Evolutionary conservation across 2,329 filamentous ascomycete genomes (phyloP).

Genomic region (Trichoderma guizhouense): DNA sequence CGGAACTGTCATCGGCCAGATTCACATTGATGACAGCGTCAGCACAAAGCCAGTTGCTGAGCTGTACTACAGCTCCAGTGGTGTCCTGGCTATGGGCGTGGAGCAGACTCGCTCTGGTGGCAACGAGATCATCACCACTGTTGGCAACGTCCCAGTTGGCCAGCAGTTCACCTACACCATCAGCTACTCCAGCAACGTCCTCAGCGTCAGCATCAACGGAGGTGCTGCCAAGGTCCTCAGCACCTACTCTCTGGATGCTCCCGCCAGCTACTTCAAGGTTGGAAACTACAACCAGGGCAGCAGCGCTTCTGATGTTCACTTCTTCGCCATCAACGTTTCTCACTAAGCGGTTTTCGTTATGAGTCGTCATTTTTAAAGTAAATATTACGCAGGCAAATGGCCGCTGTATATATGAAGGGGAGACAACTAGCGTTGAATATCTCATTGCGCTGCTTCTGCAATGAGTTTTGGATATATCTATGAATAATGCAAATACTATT

Average conservation of each 20-base stretch:
- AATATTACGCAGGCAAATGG: background rate
- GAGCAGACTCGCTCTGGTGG: conserved; percentile 32
- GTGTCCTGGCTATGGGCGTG: conserved; percentile 37
- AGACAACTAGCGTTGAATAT: background rate
- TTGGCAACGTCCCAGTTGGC: conserved; percentile 36
- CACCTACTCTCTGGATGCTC: conserved; percentile 30
- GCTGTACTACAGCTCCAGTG: conserved; percentile 36
- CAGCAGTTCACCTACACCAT: conserved; percentile 38
- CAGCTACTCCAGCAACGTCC: conserved; percentile 33
- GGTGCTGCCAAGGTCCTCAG: conserved; percentile 25
- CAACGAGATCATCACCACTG: conserved; percentile 30
- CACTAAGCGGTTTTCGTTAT: conserved; percentile 26
- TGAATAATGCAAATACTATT: background rate
- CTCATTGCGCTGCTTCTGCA: background rate
- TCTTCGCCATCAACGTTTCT: conserved; percentile 23
- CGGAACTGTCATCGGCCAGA: conserved; percentile 33
- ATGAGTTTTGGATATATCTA: background rate
- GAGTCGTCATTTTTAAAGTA: background rate
- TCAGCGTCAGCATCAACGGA: conserved; percentile 34
- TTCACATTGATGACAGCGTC: conserved; percentile 35
- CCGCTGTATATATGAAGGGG: background rate
- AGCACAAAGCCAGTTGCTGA: conserved; percentile 39
- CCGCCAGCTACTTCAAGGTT: conserved; percentile 38
- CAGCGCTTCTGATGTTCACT: conserved; percentile 27
- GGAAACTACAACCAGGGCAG: conserved; percentile 38